Evolutionary conservation across 768 basidiomycete species (phyloP).

Genomic region (Tephrocybe sp.): DNA sequence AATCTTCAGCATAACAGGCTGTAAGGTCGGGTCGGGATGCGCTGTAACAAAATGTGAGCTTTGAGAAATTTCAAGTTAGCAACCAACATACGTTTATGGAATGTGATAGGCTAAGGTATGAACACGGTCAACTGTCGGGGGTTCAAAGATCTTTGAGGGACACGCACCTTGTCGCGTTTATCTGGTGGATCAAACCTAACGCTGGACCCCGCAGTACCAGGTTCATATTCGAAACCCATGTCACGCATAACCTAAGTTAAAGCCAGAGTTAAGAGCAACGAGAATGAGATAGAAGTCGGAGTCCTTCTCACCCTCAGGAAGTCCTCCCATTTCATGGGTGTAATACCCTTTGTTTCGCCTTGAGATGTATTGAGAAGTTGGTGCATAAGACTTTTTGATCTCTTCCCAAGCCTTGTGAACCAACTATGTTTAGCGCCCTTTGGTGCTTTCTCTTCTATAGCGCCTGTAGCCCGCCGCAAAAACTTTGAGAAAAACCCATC

Average conservation of each 20-base stretch:
- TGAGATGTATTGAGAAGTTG: slow-evolving; percentile 57
- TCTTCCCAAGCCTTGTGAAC: slow-evolving; percentile 59
- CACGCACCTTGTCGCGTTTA: slow-evolving; percentile 35
- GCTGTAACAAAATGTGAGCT: slow-evolving; percentile 36
- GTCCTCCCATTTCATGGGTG: slow-evolving; percentile 75
- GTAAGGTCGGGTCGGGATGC: slow-evolving; percentile 69
- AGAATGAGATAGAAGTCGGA: background rate
- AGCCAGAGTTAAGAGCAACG: background rate
- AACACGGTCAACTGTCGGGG: background rate
- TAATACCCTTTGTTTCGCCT: slow-evolving; percentile 51
- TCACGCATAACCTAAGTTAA: slow-evolving; percentile 63
- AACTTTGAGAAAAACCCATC: slow-evolving; percentile 53
- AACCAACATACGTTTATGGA: slow-evolving; percentile 65
- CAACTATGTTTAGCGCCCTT: slow-evolving; percentile 47
- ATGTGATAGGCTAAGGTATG: slow-evolving; percentile 55
- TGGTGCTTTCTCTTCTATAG: slow-evolving; percentile 37
- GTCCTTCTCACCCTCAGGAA: slow-evolving; percentile 59
- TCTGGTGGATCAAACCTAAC: slow-evolving; percentile 80
- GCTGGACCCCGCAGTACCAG: slow-evolving; percentile 77
- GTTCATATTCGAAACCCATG: slow-evolving; percentile 74
- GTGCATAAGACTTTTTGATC: slow-evolving; percentile 56
- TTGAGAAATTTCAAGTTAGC: background rate
- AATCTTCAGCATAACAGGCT: slow-evolving; percentile 44
- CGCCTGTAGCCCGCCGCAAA: slow-evolving; percentile 21
- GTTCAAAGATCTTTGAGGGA: background rate